phyloP scores from a whole-genome alignment of 2,329 filamentous ascomycete species.

The Periconia digitata region DNA sequence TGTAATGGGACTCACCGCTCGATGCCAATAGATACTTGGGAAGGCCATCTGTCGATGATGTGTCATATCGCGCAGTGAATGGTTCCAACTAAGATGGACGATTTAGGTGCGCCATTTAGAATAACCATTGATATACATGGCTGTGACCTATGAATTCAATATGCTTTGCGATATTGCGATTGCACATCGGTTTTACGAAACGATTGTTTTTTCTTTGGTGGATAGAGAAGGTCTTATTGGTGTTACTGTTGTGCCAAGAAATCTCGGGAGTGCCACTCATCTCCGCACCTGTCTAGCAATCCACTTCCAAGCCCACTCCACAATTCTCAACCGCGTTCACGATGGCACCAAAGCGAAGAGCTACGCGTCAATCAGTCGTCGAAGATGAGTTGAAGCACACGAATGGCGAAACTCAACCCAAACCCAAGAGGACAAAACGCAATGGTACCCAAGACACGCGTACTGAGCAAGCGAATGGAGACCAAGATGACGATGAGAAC shows the following conservation, averaged over 20 bases:
- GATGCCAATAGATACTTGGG: background rate
- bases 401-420: conserved; percentile 19
- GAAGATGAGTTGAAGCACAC: conserved; percentile 12
- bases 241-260: background rate
- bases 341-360: background rate
- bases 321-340: background rate
- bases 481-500: conserved; percentile 18
- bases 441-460: conserved; percentile 27
- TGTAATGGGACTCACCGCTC: conserved; percentile 14
- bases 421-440: conserved; percentile 19
- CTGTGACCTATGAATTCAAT: too few species aligned
- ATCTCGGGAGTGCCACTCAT: background rate
- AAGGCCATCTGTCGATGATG: too few species aligned
- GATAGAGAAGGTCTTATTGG: too few species aligned
- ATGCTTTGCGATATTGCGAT: too few species aligned
- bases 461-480: conserved; percentile 30
- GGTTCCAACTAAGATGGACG: too few species aligned
- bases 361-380: background rate
- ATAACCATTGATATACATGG: too few species aligned
- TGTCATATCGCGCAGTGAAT: too few species aligned
- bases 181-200: too few species aligned
- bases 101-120: too few species aligned
- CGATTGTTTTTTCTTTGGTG: too few species aligned
- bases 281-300: background rate
- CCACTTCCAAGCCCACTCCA: background rate